These are phyloP conservation scores for Sporisorium sorghi DNA, from an alignment of 1,284 basidiomycete species.

Conservation along the genomic window DNA sequence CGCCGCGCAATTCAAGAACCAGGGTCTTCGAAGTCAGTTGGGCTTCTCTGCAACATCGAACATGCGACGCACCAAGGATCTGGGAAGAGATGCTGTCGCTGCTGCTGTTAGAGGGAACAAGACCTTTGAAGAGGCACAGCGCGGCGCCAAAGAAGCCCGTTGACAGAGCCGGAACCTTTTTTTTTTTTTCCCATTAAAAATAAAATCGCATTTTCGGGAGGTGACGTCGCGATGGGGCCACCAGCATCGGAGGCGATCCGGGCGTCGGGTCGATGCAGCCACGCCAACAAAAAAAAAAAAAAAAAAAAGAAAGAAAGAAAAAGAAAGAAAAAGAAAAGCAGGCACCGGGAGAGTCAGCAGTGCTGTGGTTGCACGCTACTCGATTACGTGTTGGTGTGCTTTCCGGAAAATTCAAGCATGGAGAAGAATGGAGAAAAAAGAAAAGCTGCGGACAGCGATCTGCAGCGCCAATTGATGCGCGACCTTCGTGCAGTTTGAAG, in stretches of 20 bases:
- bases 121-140: not conserved
- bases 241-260: constrained; percentile 22
- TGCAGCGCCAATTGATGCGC: constrained; percentile 13
- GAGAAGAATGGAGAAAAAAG: not conserved
- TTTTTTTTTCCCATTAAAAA: not conserved
- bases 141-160: not conserved
- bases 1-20: too few species aligned
- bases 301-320: not conserved
- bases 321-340: not conserved
- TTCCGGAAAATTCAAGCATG: too few species aligned
- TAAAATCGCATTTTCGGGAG: not conserved
- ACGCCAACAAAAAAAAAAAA: too few species aligned
- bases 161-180: not conserved
- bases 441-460: constrained; percentile 21
- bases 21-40: too few species aligned
- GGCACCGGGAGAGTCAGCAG: not conserved
- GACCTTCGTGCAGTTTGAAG: too few species aligned
- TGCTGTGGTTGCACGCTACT: not conserved
- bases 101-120: too few species aligned
- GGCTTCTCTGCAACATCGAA: too few species aligned
- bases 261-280: too few species aligned
- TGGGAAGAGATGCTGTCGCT: too few species aligned
- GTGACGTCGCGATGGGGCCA: constrained; percentile 33
- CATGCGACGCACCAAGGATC: too few species aligned
- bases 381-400: constrained; percentile 14